These are phyloP conservation scores for Heliosperma pusillum DNA, from an alignment of 148 eudicot species.

Conservation along the genomic window DNA sequence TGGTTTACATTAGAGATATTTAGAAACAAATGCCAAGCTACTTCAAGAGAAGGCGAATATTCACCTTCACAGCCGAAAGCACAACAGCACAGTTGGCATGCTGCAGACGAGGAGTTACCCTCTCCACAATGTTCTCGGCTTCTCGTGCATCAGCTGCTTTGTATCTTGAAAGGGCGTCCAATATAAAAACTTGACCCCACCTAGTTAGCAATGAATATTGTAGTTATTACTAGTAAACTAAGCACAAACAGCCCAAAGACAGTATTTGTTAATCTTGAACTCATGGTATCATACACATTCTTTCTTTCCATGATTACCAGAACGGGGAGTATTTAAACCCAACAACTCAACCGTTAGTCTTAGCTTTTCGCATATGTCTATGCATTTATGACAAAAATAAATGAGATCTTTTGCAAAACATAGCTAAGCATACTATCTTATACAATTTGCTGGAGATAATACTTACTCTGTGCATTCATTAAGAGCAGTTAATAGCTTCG, in stretches of 20 bases:
- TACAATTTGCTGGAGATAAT: constrained; percentile 16
- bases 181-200: constrained; percentile 99
- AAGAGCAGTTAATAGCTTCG: constrained; percentile 94
- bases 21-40: constrained; percentile 9
- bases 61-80: constrained; percentile 98
- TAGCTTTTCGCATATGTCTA: neutral
- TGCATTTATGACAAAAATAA: neutral
- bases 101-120: constrained; percentile 94
- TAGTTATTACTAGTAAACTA: neutral
- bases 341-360: neutral
- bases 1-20: neutral
- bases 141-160: constrained; percentile 97
- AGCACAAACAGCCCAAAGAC: neutral
- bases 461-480: constrained; percentile 99
- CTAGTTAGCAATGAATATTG: constrained; percentile 31
- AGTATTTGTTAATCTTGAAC: neutral
- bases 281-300: neutral
- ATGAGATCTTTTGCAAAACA: neutral
- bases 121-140: constrained; percentile 98
- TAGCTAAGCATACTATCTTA: neutral
- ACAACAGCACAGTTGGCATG: constrained; percentile 99
- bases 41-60: neutral
- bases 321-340: neutral
- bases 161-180: constrained; percentile 93
- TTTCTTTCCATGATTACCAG: constrained; percentile 13